Base-by-base conservation (phyloP, 2,329 filamentous ascomycete species). In the Aschersonia sp. region DNA sequence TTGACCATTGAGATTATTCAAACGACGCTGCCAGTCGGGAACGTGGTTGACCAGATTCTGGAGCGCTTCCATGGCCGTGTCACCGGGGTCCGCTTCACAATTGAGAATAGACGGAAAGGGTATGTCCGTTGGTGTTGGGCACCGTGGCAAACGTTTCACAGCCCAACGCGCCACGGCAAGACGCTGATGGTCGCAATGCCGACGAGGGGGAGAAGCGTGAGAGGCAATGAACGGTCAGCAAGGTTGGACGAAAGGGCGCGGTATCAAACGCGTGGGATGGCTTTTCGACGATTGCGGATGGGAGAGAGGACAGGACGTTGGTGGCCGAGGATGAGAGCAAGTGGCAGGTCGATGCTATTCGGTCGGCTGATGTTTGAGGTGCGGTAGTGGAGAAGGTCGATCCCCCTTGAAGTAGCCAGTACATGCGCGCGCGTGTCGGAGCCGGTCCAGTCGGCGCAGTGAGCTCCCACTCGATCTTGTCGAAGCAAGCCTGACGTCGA, bases 1-100 rank as follows among this genome's bases (percentile, higher is more conserved):
- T 59, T 82, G 73, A 50, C 69, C 67, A 56, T 71, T 79, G 49
- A 83, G 70, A 46, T 80, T 73, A 51, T 80, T 74, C 43, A 83
- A 69, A 29, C 75, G 71, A 50, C 65, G 65, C 40, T 75, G 65
- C 79, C 79, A 83, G 58, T 74, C 71, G 12, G 78, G 79, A 42
- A 80, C 69, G 51, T 79, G 76, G 53, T 61, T 66, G 47, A 68
- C 66, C 40, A 83, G 66, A 50, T 71, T 72, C 48, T 66, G 71
- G 48, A 83, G 63, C 31, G 77, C 73, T 51, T 82, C 78, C 64
- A 76, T 74, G 51, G 68, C 66, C 65, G 69, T 67, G 46, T 58
- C 56, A 55, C 54, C 52, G 48, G 53, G 53, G 51, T 61, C 60
- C 51, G 54, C 50, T 53, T 61, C 55, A 50, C 46, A 53, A 51